Percentiles rank a stretch among this genome's conserved stretches.
These are phyloP conservation scores for Sphaerobolus stellatus DNA, from an alignment of 1,284 basidiomycete genomes.

Conservation along the genomic window DNA sequence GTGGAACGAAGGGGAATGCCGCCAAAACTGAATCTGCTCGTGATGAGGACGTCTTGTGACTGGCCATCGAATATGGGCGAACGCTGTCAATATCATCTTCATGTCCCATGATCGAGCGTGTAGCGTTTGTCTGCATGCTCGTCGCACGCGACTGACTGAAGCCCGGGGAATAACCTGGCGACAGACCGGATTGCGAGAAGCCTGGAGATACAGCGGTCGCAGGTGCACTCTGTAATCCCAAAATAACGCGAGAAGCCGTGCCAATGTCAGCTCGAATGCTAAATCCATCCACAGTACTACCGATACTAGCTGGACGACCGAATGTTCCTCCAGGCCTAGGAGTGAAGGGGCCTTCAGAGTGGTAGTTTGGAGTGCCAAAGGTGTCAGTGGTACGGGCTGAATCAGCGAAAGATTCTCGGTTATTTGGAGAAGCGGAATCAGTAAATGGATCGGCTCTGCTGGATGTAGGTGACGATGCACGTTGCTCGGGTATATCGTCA, in stretches of 20 bases:
- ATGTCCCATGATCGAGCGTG: conserved; percentile 1
- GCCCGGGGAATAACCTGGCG: conserved; percentile 27
- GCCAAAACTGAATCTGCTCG: conserved; percentile 72
- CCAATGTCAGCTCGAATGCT: conserved; percentile 56
- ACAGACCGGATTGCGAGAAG: conserved; percentile 26
- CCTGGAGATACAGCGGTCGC: conserved; percentile 20
- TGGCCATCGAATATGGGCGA: conserved; percentile 7
- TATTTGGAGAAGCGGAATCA: conserved; percentile 47
- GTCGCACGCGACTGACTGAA: background rate
- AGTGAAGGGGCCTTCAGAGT: conserved; percentile 6
- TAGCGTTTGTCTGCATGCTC: conserved; percentile 10
- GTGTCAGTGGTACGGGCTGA: conserved; percentile 10
- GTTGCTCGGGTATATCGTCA: conserved; percentile 9
- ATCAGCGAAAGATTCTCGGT: background rate
- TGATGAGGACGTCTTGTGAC: conserved; percentile 18
- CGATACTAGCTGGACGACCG: conserved; percentile 2
- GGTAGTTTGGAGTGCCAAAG: conserved; percentile 10
- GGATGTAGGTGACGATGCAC: background rate
- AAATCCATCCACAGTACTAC: conserved; percentile 59
- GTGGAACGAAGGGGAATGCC: conserved; percentile 81
- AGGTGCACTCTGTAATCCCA: conserved; percentile 39
- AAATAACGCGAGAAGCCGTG: conserved; percentile 62
- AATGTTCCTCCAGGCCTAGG: conserved; percentile 5
- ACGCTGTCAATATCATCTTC: conserved; percentile 13
- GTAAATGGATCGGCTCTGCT: conserved; percentile 52